phyloP scores from a whole-genome alignment of 2,329 filamentous ascomycete genomes.

The Claviceps sorghi region DNA sequence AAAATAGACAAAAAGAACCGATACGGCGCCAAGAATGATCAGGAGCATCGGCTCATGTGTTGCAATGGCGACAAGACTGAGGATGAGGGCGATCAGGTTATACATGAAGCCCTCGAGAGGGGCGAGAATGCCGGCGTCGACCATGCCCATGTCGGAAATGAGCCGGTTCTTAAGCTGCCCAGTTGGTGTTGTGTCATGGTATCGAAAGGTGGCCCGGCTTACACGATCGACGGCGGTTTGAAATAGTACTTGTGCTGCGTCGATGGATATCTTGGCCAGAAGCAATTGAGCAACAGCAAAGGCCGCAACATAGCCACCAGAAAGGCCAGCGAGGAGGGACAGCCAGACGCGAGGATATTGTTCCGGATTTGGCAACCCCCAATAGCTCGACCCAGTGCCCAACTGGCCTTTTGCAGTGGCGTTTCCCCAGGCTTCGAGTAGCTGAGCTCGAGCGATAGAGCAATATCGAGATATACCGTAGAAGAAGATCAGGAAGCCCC shows the following conservation, averaged over 20 bases:
- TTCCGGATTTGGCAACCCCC: slow-evolving; percentile 44
- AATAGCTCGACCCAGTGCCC: slow-evolving; percentile 8
- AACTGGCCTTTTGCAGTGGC: slow-evolving; percentile 15
- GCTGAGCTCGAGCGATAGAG: slow-evolving; percentile 58
- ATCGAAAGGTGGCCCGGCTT: slow-evolving; percentile 70
- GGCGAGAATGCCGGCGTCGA: slow-evolving; percentile 71
- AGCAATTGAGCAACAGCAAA: slow-evolving; percentile 49
- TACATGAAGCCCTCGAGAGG: slow-evolving; percentile 60
- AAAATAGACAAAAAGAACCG: slow-evolving; percentile 52
- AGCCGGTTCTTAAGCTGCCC: slow-evolving; percentile 85
- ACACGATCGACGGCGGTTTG: slow-evolving; percentile 56
- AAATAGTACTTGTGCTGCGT: slow-evolving; percentile 64
- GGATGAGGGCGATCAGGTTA: slow-evolving; percentile 54
- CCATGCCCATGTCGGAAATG: slow-evolving; percentile 76
- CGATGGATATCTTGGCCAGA: slow-evolving; percentile 65
- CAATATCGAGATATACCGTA: slow-evolving; percentile 49
- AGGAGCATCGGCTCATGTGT: slow-evolving; percentile 67
- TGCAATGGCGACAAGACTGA: slow-evolving; percentile 64
- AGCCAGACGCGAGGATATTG: slow-evolving; percentile 62
- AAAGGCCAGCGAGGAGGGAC: slow-evolving; percentile 52
- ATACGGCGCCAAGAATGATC: slow-evolving; percentile 53
- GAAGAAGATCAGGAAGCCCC: slow-evolving; percentile 48
- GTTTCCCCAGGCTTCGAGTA: slow-evolving; percentile 78
- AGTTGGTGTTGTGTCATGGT: slow-evolving; percentile 80
- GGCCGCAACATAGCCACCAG: slow-evolving; percentile 41